Evolutionary conservation across 805 yeast genomes (phyloP), one percentile per base, ranked within the genome.

Genomic region (Clavispora carvajalis): DNA sequence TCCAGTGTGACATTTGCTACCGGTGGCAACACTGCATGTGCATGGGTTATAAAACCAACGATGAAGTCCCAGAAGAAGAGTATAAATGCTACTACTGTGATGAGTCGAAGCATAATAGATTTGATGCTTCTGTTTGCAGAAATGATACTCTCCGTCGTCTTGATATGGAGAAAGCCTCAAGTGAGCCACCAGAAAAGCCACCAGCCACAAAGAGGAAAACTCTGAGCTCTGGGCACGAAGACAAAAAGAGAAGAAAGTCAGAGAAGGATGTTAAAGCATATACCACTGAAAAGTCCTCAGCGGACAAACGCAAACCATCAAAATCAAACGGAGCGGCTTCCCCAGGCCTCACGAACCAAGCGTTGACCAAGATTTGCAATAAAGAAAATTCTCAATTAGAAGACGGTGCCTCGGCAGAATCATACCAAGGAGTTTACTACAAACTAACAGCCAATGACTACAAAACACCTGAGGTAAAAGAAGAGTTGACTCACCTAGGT

Each of bases 1-100:
- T 93, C 46, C 98, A 93, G 63, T 93, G 99, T 65, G 96, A 89
- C 58, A 73, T 78, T 24, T 90, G 98, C 60, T 82, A 77, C 60
- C 77, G 95, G 46, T 90, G 97, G 97, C 96, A 90, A 58, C 98
- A 90, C 64, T 89, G 93, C 21, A 71, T 77, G n/a, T 90, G 98
- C 62, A 86, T 88, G 77, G 84, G 83, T 7, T 86, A 85, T 42
- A 70, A 70, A 34, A 76, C 81, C 34, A 78, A 76, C 43, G 83
- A 77, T 29, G 81, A 84, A 37, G 95, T 81, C 0, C 96, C 96
- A 0, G 96, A 88, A 41, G 79, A 78, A 39, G 71, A 63, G 41
- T 90, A 85, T 57, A 67, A 77, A 22, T 90, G 98, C 57, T 85
- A 85, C 55, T 71, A 71, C 35, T 90, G 98, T 63, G 82, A 82